Conservation (phyloP, 805 yeast genomes). For the Yarrowia sp. region DNA sequence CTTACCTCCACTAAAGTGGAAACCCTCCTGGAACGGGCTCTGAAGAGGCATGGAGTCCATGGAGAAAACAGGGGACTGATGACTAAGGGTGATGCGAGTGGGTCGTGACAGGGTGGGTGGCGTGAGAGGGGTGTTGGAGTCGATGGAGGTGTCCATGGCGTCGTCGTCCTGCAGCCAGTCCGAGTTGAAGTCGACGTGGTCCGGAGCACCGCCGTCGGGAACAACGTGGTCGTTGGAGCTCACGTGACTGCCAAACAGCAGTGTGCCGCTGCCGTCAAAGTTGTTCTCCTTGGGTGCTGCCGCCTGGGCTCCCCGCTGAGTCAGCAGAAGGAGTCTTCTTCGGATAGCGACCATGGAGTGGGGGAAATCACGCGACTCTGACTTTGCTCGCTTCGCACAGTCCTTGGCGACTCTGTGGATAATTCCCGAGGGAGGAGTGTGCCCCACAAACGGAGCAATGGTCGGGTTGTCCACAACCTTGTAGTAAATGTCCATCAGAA, state of each 20-base stretch:
- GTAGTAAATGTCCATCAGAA: conserved; percentile 50
- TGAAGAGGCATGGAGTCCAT: conserved; percentile 16
- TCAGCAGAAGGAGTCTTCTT: conserved; percentile 36
- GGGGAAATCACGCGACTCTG: conserved; percentile 34
- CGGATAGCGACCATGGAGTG: conserved; percentile 39
- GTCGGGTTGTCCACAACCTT: conserved; percentile 55
- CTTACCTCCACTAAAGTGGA: not conserved
- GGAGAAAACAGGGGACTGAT: conserved; percentile 10
- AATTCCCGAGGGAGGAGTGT: conserved; percentile 67
- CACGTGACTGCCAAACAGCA: conserved; percentile 6
- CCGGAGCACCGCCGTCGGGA: not conserved
- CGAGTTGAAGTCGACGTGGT: conserved; percentile 2
- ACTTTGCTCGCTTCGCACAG: conserved; percentile 44
- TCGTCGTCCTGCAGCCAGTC: conserved; percentile 25
- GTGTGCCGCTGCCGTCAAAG: not conserved
- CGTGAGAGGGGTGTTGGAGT: not conserved
- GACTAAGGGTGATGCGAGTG: not conserved
- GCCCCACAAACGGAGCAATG: conserved; percentile 63
- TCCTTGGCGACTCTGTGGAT: conserved; percentile 59
- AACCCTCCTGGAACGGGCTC: conserved; percentile 18
- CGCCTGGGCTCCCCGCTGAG: not conserved
- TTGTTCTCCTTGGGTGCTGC: not conserved
- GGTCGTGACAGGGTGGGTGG: conserved; percentile 6
- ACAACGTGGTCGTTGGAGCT: not conserved
- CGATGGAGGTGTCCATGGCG: conserved; percentile 10